phyloP scores from a whole-genome alignment of 495 filamentous ascomycete genomes.

The Hyaloscypha hepaticicola region DNA sequence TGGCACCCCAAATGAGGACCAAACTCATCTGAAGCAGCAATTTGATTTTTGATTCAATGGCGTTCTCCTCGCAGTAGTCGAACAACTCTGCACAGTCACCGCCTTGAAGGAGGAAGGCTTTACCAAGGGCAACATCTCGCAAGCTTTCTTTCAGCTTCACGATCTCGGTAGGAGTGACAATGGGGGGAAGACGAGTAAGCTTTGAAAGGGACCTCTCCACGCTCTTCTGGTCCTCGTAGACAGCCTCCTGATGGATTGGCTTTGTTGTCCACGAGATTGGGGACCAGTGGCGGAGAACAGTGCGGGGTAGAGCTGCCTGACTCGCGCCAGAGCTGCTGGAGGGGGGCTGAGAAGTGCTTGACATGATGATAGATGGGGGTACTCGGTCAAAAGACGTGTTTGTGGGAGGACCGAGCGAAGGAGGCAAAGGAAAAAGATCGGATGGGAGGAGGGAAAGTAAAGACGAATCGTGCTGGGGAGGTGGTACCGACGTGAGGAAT shows the following conservation, averaged over 20 bases:
- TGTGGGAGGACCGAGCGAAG: too few relatives aligned
- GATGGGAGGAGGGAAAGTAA: background rate
- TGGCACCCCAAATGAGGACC: slow-evolving; percentile 82
- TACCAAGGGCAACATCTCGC: slow-evolving; percentile 83
- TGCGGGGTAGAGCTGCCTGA: background rate
- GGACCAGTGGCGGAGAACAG: slow-evolving; percentile 39
- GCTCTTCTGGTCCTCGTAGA: slow-evolving; percentile 67
- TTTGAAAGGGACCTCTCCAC: slow-evolving; percentile 66
- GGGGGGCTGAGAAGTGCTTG: background rate
- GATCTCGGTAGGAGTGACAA: slow-evolving; percentile 89
- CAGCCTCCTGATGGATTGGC: slow-evolving; percentile 87
- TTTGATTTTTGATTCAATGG: slow-evolving; percentile 95
- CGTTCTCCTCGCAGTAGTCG: slow-evolving; percentile 86
- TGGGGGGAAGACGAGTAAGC: slow-evolving; percentile 75
- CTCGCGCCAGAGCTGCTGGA: background rate
- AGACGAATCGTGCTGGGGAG: background rate
- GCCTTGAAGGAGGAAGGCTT: slow-evolving; percentile 93
- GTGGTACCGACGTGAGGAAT: background rate
- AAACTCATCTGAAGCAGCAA: slow-evolving; percentile 94
- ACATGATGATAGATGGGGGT: background rate
- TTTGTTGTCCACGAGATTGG: slow-evolving; percentile 82
- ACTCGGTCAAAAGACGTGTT: background rate
- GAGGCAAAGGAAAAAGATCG: background rate
- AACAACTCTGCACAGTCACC: slow-evolving; percentile 98
- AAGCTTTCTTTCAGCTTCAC: slow-evolving; percentile 71